phyloP scores from a whole-genome alignment of 257 asterid species.

The Rauvolfia tetraphylla region DNA sequence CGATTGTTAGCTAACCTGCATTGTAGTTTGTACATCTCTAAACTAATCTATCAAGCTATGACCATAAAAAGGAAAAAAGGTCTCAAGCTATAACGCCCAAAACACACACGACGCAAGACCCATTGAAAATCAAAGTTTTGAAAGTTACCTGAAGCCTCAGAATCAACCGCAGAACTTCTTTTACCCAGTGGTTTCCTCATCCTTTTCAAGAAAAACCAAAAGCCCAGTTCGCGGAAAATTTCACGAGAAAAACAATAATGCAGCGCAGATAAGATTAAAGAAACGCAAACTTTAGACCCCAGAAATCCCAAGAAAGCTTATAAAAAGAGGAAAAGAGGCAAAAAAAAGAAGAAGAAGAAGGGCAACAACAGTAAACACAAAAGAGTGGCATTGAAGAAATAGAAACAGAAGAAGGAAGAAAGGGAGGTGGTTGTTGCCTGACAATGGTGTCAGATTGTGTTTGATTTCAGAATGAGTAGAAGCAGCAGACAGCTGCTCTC shows the following conservation, averaged over 20 bases:
- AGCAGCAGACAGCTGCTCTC: background rate
- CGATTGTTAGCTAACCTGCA: conserved; percentile 3
- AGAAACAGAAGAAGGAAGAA: background rate
- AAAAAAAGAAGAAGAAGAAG: background rate
- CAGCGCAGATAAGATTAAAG: background rate
- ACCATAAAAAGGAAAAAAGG: background rate
- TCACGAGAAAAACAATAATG: background rate
- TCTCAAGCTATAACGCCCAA: background rate
- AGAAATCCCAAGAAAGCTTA: background rate
- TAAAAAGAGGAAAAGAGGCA: no score
- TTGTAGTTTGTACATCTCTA: background rate
- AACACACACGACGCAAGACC: conserved; percentile 4
- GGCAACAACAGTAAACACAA: background rate
- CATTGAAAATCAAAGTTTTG: background rate
- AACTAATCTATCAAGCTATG: conserved; percentile 4
- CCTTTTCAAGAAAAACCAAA: background rate
- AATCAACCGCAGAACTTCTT: conserved; percentile 23
- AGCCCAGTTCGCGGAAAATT: background rate
- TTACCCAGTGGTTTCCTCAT: conserved; percentile 28
- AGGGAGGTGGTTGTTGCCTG: background rate
- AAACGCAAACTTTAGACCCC: background rate
- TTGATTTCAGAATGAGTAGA: conserved; percentile 5
- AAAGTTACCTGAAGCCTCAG: conserved; percentile 29
- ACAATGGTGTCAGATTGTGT: conserved; percentile 4
- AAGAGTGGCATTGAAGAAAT: conserved; percentile 2